phyloP scores from a whole-genome alignment of 257 asterid species.

The Capsicum chinense region DNA sequence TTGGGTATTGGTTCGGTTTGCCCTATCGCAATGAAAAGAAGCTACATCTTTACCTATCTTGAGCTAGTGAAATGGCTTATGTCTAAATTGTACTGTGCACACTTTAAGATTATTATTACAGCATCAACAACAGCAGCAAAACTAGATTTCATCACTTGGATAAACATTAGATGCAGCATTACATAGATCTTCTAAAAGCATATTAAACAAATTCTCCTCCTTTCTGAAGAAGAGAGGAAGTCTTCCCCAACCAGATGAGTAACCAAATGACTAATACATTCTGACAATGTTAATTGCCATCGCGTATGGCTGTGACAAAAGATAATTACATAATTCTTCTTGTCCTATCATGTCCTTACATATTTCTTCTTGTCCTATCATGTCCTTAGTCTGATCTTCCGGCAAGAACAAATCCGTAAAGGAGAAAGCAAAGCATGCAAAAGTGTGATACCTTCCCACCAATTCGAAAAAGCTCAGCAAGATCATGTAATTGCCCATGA shows the following conservation, averaged over 20 bases:
- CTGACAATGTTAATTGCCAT: constrained; percentile 11
- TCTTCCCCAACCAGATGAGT: constrained; percentile 5
- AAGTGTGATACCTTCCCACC: constrained; percentile 50
- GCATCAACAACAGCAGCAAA: not conserved
- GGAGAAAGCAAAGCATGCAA: constrained; percentile 27
- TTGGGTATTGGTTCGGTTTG: not conserved
- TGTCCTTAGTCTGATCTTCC: not conserved
- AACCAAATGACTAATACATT: not conserved
- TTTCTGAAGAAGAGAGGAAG: not conserved
- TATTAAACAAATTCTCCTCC: not conserved
- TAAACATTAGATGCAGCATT: constrained; percentile 3
- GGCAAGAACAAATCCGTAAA: constrained; percentile 16
- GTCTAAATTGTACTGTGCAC: constrained; percentile 1
- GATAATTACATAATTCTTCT: not conserved
- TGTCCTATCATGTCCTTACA: not conserved
- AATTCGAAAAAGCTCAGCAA: constrained; percentile 48
- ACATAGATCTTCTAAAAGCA: not conserved
- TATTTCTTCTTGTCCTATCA: too few species aligned
- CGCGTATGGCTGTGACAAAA: not conserved
- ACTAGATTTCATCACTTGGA: not conserved
- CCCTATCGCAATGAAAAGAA: constrained; percentile 1
- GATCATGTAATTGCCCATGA: constrained; percentile 65
- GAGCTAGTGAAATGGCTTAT: constrained; percentile 4
- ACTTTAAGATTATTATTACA: constrained; percentile 12
- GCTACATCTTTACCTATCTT: not conserved